These are phyloP conservation scores for Musa acuminata DNA, from an alignment of 176 grass and related monocot species.

Conservation along the genomic window DNA sequence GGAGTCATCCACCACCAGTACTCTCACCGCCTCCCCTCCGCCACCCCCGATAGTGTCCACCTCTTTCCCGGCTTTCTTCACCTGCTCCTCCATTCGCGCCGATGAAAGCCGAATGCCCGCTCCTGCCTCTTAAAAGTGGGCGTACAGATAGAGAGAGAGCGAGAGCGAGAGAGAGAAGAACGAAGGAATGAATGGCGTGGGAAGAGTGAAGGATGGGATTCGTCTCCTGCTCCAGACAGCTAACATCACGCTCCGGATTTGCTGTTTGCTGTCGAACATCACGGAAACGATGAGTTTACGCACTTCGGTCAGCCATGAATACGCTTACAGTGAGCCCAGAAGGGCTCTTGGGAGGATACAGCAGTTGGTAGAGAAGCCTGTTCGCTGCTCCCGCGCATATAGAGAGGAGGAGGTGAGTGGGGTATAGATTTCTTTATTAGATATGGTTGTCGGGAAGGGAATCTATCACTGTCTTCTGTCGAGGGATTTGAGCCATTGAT, in stretches of 20 bases:
- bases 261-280: no score
- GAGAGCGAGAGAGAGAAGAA: neutral
- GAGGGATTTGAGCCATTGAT: no score
- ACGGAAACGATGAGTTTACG: no score
- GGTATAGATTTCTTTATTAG: conserved; percentile 14
- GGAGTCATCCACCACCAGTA: conserved; percentile 23
- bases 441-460: conserved; percentile 12
- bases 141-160: no score
- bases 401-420: neutral
- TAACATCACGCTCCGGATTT: neutral
- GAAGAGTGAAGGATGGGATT: neutral
- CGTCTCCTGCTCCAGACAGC: neutral
- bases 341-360: no score
- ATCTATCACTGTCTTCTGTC: neutral
- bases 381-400: neutral
- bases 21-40: neutral
- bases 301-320: no score
- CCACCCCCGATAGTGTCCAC: neutral
- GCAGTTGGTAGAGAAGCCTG: neutral
- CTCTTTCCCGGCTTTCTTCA: neutral
- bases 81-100: neutral
- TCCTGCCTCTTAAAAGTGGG: neutral
- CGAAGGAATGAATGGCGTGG: neutral
- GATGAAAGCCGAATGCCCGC: no score
- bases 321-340: no score